phyloP scores from a whole-genome alignment of 2,329 filamentous ascomycete genomes.

The Aspergillaceae sp. region DNA sequence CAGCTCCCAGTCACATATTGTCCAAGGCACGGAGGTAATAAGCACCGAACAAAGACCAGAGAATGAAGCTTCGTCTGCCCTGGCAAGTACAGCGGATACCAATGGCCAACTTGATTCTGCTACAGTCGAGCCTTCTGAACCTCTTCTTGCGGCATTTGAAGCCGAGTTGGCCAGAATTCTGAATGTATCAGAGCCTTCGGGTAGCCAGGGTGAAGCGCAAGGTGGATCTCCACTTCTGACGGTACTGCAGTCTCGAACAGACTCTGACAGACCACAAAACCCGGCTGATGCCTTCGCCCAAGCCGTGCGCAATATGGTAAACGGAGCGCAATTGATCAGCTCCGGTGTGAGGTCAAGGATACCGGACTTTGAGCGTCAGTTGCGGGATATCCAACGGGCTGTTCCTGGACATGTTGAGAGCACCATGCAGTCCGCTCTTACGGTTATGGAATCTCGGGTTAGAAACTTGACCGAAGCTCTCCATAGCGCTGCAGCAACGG shows the following conservation, averaged over 20 bases:
- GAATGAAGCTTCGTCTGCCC: background rate
- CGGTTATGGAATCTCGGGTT: constrained; percentile 29
- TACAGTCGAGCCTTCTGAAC: constrained; percentile 15
- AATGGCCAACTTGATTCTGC: constrained; percentile 1
- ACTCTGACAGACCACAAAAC: constrained; percentile 11
- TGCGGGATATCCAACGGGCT: constrained; percentile 26
- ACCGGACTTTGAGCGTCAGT: constrained; percentile 30
- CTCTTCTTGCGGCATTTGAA: constrained; percentile 34
- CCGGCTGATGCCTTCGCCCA: constrained; percentile 25
- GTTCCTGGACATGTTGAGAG: constrained; percentile 30
- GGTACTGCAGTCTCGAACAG: constrained; percentile 5
- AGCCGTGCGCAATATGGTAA: constrained; percentile 25
- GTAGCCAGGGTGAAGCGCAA: constrained; percentile 5
- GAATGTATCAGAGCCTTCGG: constrained; percentile 9
- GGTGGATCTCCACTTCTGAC: constrained; percentile 5
- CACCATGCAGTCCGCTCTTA: constrained; percentile 28
- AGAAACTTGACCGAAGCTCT: constrained; percentile 28
- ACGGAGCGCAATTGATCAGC: constrained; percentile 26
- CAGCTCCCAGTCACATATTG: constrained; percentile 1
- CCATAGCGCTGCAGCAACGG: constrained; percentile 28
- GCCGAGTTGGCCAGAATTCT: constrained; percentile 31
- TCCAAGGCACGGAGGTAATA: constrained; percentile 1
- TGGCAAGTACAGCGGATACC: background rate
- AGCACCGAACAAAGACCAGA: background rate
- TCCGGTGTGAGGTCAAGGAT: constrained; percentile 29